Conservation (phyloP, 1,284 basidiomycete species). For the Bondarzewia mesenterica region DNA sequence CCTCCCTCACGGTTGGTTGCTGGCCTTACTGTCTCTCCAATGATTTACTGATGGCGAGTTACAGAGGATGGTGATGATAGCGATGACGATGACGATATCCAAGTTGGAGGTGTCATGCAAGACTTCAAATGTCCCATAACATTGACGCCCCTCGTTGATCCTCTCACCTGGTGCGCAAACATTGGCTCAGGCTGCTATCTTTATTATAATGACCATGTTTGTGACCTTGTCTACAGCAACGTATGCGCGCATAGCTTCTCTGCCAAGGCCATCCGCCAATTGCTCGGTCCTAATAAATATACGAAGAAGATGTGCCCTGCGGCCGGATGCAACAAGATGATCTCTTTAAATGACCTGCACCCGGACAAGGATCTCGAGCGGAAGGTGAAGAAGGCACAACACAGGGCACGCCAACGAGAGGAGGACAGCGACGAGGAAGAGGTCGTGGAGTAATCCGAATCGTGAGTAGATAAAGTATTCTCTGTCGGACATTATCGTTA, state of each 20-base stretch:
- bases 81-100: constrained; percentile 72
- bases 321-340: constrained; percentile 55
- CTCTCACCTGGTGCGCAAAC: constrained; percentile 62
- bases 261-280: constrained; percentile 47
- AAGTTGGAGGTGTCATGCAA: constrained; percentile 76
- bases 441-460: constrained; percentile 50
- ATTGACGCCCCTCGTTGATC: constrained; percentile 54
- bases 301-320: constrained; percentile 50
- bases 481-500: too few species aligned
- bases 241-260: constrained; percentile 72
- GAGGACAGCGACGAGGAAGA: constrained; percentile 45
- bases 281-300: constrained; percentile 31
- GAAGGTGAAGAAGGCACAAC: constrained; percentile 46
- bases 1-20: constrained; percentile 58
- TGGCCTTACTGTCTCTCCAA: neutral
- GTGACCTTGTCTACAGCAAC: constrained; percentile 29
- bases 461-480: neutral
- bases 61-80: constrained; percentile 69
- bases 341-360: constrained; percentile 44
- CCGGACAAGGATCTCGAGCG: constrained; percentile 50
- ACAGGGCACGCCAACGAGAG: constrained; percentile 35
- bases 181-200: constrained; percentile 1
- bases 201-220: neutral
- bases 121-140: constrained; percentile 77
- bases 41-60: constrained; percentile 5